Base-by-base conservation (phyloP, 2,329 filamentous ascomycete species). In the Aspergillus sp. region DNA sequence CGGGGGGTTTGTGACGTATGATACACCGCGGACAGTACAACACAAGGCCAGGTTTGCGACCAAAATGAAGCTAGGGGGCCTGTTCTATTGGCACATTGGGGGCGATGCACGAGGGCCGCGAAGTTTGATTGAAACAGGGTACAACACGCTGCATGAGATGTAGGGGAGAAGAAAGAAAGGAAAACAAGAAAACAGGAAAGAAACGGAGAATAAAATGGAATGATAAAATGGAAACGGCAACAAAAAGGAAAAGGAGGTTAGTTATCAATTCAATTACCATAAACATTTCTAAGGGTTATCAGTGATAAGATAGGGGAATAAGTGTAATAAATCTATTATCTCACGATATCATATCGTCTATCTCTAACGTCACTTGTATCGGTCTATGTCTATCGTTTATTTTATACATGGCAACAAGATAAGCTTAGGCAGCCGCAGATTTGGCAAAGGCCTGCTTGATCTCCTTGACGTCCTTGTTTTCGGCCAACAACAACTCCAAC, bases 81-180 rank as follows among this genome's bases (percentile, higher is more conserved):
- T 93, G 7, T 91, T 90, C 63, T 93, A 90, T 65, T 90, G 85
- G 85, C 82, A 85, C 42, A 85, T 82, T n/a, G 83, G 85, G 10
- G 81, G 79, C 3, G 88, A 93, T 68, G 76, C 78, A 6, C 62
- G 67, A n/a, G 77, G 73, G 2, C 53, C 63, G 7, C 68, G 76
- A 51, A 85, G 82, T 57, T 57, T 86, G 47, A 76, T 85, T 26
- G 74, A 74, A 42, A 77, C 79, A 29, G 82, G 82, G 5, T 82
- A 76, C 55, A 68, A 76, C 45, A 76, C 73, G 2, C 60, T 85
- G 48, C 71, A 74, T 54, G 66, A 69, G 27, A 62, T 70, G 58
- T 67, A 51, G 31, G 31, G 19, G 19, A 19, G 19, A 19, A 19
- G 19, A 19, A 19, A 19, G 19, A 19, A 19, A 19, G 19, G 19